These are phyloP conservation scores for Kurtzmaniella quercitrusa DNA, from an alignment of 1,139 yeast genomes.

Conservation along the genomic window DNA sequence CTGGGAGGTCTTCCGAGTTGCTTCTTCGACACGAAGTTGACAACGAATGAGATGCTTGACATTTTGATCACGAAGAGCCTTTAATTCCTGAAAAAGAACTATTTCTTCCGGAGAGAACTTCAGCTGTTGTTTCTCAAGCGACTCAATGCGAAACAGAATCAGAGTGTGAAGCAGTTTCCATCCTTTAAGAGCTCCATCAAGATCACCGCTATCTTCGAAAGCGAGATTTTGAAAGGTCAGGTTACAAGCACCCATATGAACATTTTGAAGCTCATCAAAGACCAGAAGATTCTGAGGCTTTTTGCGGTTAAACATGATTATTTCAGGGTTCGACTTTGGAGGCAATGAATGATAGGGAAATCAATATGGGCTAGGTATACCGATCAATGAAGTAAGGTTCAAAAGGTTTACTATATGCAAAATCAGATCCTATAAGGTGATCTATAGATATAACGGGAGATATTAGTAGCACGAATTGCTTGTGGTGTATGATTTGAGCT, in stretches of 20 bases:
- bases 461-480: too few relatives aligned
- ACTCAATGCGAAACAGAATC: slow-evolving; percentile 51
- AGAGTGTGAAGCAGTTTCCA: slow-evolving; percentile 69
- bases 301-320: slow-evolving; percentile 45
- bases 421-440: too few relatives aligned
- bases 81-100: slow-evolving; percentile 40
- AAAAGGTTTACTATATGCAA: too few relatives aligned
- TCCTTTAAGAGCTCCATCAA: slow-evolving; percentile 59
- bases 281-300: slow-evolving; percentile 33
- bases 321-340: background rate
- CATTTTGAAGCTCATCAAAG: slow-evolving; percentile 53
- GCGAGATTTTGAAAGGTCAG: slow-evolving; percentile 52
- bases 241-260: slow-evolving; percentile 61
- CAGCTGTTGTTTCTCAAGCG: slow-evolving; percentile 42
- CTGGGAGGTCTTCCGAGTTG: slow-evolving; percentile 17
- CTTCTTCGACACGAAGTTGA: slow-evolving; percentile 40
- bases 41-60: slow-evolving; percentile 43
- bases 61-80: slow-evolving; percentile 49
- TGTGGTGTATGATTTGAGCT: too few relatives aligned
- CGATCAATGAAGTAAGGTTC: too few relatives aligned
- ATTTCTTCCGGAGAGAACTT: slow-evolving; percentile 40
- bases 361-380: too few relatives aligned
- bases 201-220: slow-evolving; percentile 51
- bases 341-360: background rate
- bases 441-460: too few relatives aligned